Evolutionary conservation across 345 rosid genomes (phyloP).

Genomic region (Gossypium arboreum): DNA sequence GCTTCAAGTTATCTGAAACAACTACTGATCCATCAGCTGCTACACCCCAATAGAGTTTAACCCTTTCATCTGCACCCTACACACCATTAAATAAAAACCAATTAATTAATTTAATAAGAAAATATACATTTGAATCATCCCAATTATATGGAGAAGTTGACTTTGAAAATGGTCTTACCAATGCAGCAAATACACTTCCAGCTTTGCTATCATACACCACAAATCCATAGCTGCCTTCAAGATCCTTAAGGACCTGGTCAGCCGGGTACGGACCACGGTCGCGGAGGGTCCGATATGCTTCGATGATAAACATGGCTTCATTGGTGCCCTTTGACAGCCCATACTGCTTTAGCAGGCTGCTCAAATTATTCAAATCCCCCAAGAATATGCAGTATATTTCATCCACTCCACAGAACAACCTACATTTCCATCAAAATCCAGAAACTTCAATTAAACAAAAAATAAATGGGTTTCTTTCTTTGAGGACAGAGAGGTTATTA

Average conservation of each 20-base stretch:
- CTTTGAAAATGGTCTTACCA: conserved; percentile 25
- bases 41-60: conserved; percentile 56
- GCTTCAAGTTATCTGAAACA: conserved; percentile 47
- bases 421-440: conserved; percentile 22
- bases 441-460: neutral
- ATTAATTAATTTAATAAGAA: neutral
- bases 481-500: neutral
- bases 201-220: conserved; percentile 55
- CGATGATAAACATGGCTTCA: conserved; percentile 62
- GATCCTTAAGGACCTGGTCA: conserved; percentile 60
- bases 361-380: conserved; percentile 52
- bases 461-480: neutral
- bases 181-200: conserved; percentile 48
- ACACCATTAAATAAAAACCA: neutral
- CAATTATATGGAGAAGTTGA: neutral
- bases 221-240: conserved; percentile 61
- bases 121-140: neutral
- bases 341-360: conserved; percentile 55
- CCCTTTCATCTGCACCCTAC: conserved; percentile 52
- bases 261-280: conserved; percentile 82
- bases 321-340: conserved; percentile 52
- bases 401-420: conserved; percentile 56
- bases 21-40: conserved; percentile 59
- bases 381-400: conserved; percentile 54
- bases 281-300: conserved; percentile 67